Conservation (phyloP, 2,329 filamentous ascomycete species). For the Scedosporium dehoogii region DNA sequence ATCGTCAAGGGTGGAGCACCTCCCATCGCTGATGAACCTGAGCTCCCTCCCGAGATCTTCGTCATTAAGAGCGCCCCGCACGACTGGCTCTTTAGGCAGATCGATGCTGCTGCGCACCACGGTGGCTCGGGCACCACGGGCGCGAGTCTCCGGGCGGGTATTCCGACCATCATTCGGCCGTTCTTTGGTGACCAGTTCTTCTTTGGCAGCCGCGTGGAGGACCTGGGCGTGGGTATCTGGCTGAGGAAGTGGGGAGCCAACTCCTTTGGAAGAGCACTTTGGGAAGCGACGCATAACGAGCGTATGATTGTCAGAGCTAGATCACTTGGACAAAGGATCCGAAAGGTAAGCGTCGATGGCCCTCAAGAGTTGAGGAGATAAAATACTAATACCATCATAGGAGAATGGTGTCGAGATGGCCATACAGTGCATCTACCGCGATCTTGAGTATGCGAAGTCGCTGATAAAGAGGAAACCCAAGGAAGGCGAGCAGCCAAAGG, state of each 20-base stretch:
- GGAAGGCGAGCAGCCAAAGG: conserved; percentile 19
- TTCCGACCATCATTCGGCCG: conserved; percentile 89
- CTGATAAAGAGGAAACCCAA: conserved; percentile 57
- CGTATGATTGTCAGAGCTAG: conserved; percentile 84
- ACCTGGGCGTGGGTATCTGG: conserved; percentile 83
- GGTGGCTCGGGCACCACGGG: conserved; percentile 93
- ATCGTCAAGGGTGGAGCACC: conserved; percentile 24
- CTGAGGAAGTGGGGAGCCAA: conserved; percentile 84
- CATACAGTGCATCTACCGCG: conserved; percentile 87
- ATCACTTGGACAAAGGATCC: conserved; percentile 75
- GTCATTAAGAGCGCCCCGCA: conserved; percentile 87
- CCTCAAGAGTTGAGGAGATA: background rate
- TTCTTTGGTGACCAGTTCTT: conserved; percentile 99
- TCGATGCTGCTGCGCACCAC: conserved; percentile 91
- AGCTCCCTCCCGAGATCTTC: conserved; percentile 70
- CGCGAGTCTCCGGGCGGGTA: conserved; percentile 78
- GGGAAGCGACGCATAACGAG: conserved; percentile 83
- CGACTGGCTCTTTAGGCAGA: conserved; percentile 90
- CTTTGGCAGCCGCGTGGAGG: conserved; percentile 81
- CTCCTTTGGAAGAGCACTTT: conserved; percentile 74
- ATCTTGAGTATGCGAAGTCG: conserved; percentile 83
- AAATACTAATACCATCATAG: conserved; percentile 33
- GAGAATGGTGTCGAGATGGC: conserved; percentile 86
- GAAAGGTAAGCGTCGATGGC: conserved; percentile 51
- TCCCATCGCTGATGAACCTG: conserved; percentile 49